A percentile compares a stretch with the other conserved stretches of the same genome.
Evolutionary conservation across 768 basidiomycete genomes (phyloP).

Genomic region (Tricholoma hemisulphureum): DNA sequence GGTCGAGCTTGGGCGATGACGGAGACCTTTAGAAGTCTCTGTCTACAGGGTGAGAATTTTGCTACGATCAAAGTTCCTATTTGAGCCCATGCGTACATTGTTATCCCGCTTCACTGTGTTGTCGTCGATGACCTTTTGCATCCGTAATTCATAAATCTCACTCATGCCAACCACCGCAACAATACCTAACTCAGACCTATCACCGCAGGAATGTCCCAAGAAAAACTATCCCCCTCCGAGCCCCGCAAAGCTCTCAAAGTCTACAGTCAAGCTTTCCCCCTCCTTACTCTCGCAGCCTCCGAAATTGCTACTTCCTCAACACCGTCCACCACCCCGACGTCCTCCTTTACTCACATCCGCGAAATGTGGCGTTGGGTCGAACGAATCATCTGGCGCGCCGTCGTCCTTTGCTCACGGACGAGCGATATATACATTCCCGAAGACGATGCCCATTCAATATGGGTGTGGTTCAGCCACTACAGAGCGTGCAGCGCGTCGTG

Average conservation of each 20-base stretch:
- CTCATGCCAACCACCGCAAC: background rate
- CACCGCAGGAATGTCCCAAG: conserved; percentile 69
- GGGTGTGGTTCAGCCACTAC: conserved; percentile 65
- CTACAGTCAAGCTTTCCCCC: conserved; percentile 55
- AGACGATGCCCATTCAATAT: conserved; percentile 40
- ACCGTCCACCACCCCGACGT: conserved; percentile 28
- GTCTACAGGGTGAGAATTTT: conserved; percentile 64
- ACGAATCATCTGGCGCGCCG: conserved; percentile 75
- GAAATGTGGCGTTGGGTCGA: conserved; percentile 90
- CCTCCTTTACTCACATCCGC: conserved; percentile 64
- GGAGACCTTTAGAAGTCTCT: conserved; percentile 73
- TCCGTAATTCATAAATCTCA: background rate
- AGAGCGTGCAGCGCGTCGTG: conserved; percentile 62
- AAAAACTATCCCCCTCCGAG: conserved; percentile 52
- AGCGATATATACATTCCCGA: conserved; percentile 37
- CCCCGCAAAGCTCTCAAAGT: conserved; percentile 51
- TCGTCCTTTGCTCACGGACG: conserved; percentile 58
- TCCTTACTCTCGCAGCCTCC: conserved; percentile 48
- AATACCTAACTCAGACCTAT: conserved; percentile 6
- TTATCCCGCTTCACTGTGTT: background rate
- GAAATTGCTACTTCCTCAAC: conserved; percentile 39
- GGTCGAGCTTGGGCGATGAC: conserved; percentile 70
- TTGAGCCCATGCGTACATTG: background rate
- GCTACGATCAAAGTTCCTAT: background rate
- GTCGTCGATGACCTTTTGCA: background rate